A percentile compares a stretch with the other conserved stretches of the same genome.
These are phyloP conservation scores for Phialophora tarda DNA, from an alignment of 2,329 filamentous ascomycete species.

Conservation along the genomic window DNA sequence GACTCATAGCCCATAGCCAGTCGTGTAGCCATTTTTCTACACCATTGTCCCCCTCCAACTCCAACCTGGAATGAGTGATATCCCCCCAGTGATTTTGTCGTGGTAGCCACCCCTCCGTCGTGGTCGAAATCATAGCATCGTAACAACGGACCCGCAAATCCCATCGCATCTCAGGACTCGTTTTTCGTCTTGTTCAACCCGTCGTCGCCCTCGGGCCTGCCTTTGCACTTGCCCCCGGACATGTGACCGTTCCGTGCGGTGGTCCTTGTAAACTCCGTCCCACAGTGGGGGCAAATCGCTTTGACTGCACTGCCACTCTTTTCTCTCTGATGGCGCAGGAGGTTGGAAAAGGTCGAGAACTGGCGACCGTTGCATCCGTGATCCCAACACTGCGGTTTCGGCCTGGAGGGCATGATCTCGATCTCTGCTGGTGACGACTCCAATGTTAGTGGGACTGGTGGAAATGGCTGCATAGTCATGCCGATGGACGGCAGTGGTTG, in stretches of 20 bases:
- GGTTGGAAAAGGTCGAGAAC: slow-evolving; percentile 95
- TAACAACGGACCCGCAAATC: slow-evolving; percentile 12
- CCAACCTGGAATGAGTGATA: slow-evolving; percentile 5
- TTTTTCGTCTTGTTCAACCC: slow-evolving; percentile 21
- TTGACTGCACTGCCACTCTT: slow-evolving; percentile 91
- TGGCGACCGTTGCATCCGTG: slow-evolving; percentile 95
- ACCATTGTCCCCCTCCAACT: neutral
- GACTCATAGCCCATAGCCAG: neutral
- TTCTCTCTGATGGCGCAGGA: slow-evolving; percentile 88
- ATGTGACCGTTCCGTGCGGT: slow-evolving; percentile 86
- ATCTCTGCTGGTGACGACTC: slow-evolving; percentile 36
- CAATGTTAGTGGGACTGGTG: slow-evolving; percentile 30
- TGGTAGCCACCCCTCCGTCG: slow-evolving; percentile 1
- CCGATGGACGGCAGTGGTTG: slow-evolving; percentile 29
- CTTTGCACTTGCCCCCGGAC: slow-evolving; percentile 90
- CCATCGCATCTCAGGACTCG: slow-evolving; percentile 9
- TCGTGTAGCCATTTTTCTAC: slow-evolving; percentile 1
- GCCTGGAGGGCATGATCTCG: slow-evolving; percentile 56
- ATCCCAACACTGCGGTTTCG: slow-evolving; percentile 97
- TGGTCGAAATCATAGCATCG: slow-evolving; percentile 27
- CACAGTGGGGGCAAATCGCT: slow-evolving; percentile 86
- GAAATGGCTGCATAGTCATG: slow-evolving; percentile 31
- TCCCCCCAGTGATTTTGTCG: neutral
- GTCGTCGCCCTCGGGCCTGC: slow-evolving; percentile 35
- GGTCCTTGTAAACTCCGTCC: slow-evolving; percentile 90